Percentiles rank a stretch among this genome's conserved stretches.
Conservation (phyloP, 257 asterid species). For the Penstemon newberryi region DNA sequence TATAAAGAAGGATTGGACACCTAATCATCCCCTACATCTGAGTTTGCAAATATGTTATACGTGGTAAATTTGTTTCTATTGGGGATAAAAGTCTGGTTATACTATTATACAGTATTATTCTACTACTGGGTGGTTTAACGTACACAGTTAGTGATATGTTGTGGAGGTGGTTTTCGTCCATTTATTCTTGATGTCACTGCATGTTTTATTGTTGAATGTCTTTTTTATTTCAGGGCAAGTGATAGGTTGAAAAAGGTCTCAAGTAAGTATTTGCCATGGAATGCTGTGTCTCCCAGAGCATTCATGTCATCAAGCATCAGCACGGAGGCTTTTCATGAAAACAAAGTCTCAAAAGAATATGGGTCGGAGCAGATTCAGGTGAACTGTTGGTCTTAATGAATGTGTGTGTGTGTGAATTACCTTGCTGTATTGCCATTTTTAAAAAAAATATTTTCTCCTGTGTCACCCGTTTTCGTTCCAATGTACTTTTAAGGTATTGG, state of each 20-base stretch:
- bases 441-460: constrained; percentile 1
- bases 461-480: constrained; percentile 8
- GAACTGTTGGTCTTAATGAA: constrained; percentile 28
- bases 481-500: constrained; percentile 64
- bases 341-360: constrained; percentile 58
- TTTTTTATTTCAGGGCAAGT: constrained; percentile 41
- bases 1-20: background rate
- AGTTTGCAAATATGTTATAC: background rate
- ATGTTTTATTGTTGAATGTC: background rate
- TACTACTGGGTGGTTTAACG: background rate
- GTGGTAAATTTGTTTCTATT: too few species aligned
- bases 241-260: constrained; percentile 48
- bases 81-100: too few species aligned
- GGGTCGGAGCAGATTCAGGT: constrained; percentile 99
- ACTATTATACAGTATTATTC: too few species aligned
- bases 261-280: constrained; percentile 38
- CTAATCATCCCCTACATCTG: background rate
- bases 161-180: constrained; percentile 9
- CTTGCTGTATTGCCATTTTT: constrained; percentile 7
- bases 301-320: constrained; percentile 72
- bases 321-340: constrained; percentile 61
- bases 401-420: constrained; percentile 14
- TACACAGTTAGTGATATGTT: background rate
- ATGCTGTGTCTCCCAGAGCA: constrained; percentile 55
- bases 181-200: background rate